These are phyloP conservation scores for Apiotrichum domesticum DNA, from an alignment of 1,284 basidiomycete species.

Conservation along the genomic window DNA sequence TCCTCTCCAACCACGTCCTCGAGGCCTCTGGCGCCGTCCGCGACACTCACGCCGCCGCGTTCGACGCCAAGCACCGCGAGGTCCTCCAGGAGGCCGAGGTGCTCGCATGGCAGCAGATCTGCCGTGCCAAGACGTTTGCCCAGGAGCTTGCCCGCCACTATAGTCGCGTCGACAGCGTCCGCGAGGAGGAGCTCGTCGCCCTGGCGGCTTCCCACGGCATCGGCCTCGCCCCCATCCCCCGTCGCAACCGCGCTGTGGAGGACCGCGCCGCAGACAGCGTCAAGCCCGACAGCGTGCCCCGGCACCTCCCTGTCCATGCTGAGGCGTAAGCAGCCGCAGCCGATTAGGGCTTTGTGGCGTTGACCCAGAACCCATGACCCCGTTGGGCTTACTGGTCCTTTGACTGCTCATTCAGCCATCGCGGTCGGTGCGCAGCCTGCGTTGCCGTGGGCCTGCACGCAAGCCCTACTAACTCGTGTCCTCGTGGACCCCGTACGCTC, in stretches of 20 bases:
- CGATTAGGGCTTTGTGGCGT: neutral
- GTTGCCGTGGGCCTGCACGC: too few species aligned
- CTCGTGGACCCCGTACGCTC: too few species aligned
- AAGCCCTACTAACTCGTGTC: too few species aligned
- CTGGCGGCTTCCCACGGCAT: slow-evolving; percentile 21
- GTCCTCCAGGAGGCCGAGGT: slow-evolving; percentile 30
- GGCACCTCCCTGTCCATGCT: neutral
- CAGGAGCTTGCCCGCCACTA: slow-evolving; percentile 31
- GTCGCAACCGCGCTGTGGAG: neutral
- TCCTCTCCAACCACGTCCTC: slow-evolving; percentile 33
- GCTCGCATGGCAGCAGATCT: slow-evolving; percentile 37
- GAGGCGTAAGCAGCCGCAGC: neutral
- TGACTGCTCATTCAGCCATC: too few species aligned
- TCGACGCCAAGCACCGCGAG: neutral
- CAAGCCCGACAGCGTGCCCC: neutral
- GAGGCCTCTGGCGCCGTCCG: slow-evolving; percentile 1
- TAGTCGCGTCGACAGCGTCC: slow-evolving; percentile 12
- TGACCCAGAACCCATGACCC: too few species aligned
- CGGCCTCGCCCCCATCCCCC: slow-evolving; percentile 2
- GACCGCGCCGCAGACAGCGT: too few species aligned
- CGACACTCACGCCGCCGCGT: neutral
- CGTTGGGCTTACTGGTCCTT: too few species aligned
- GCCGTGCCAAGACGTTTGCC: slow-evolving; percentile 32
- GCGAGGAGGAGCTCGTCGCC: slow-evolving; percentile 19
- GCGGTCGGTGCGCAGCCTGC: too few species aligned